Base-by-base conservation (phyloP, 768 basidiomycete species). In the Pilatotrama ljubarskyi region DNA sequence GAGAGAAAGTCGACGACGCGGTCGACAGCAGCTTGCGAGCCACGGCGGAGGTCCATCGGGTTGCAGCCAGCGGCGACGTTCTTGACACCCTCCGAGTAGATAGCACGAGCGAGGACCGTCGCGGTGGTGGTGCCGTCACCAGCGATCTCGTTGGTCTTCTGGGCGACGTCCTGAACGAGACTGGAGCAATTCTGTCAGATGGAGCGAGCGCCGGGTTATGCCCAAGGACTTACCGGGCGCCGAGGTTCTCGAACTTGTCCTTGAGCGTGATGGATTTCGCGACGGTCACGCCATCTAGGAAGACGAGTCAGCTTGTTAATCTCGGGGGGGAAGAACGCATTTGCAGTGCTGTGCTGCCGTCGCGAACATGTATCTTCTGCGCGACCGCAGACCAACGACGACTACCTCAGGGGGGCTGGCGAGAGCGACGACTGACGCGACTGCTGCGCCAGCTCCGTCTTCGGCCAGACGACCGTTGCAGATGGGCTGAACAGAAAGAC, bases 41-140 rank as follows among this genome's bases (percentile, higher is more conserved):
- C 96, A n/a, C 95, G 88, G 62, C 96, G 93, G 60, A 98, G 91
- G 78, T 99, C 96, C 95, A 98, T 99, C 13, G 96, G 96, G 80
- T 96, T 97, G 83, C 96, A 99, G 3, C 96, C 96, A 10, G 96
- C 96, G 20, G 96, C 96, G 59, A 98, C 96, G 69, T 98, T 98
- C 82, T 98, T 98, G 69, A 98, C 95, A 74, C 96, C 96, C 76
- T 99, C 96, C 0, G 94, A 84, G 79, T 97, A 99, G 76, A 99
- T 98, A 57, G 96, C 95, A 55, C 94, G 91, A 10, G 96, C 93
- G 58, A 98, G 87, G 53, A 98, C 96, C 36, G 96, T 98, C 4
- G 96, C 95, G 15, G 96, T 99, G 9, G 96, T 99, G 2, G 96
- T 98, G 59, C 96, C 96, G 73, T 99, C 96, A 73, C 96, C 96